These are phyloP conservation scores for Ampelomyces quisqualis DNA, from an alignment of 2,329 filamentous ascomycete species.

Conservation along the genomic window DNA sequence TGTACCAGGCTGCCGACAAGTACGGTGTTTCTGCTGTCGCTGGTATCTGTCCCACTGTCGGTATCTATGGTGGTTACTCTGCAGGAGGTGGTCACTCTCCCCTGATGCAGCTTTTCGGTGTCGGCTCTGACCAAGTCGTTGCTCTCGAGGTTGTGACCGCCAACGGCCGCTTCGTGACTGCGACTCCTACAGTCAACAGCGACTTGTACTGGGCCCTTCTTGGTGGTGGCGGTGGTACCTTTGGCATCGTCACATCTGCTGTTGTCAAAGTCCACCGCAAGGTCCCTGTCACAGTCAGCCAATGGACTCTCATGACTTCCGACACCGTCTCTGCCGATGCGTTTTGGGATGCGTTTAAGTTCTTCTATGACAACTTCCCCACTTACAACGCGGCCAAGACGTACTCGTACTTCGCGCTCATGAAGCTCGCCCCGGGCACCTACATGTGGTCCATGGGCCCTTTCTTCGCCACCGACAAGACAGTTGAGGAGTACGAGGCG, in stretches of 20 bases:
- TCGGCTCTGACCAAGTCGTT: slow-evolving; percentile 41
- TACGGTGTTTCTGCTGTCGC: slow-evolving; percentile 29
- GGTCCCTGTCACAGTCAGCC: slow-evolving; percentile 33
- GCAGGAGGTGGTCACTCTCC: slow-evolving; percentile 57
- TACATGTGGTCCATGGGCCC: slow-evolving; percentile 32
- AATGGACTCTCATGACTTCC: slow-evolving; percentile 32
- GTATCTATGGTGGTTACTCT: slow-evolving; percentile 48
- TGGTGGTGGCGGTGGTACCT: slow-evolving; percentile 19
- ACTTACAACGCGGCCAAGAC: slow-evolving; percentile 28
- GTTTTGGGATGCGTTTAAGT: slow-evolving; percentile 32
- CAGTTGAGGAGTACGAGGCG: slow-evolving; percentile 23
- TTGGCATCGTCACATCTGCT: slow-evolving; percentile 14
- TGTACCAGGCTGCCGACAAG: slow-evolving; percentile 33
- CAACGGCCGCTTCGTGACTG: slow-evolving; percentile 23
- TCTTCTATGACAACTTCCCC: slow-evolving; percentile 27
- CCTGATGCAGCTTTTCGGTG: slow-evolving; percentile 49
- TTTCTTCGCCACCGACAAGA: slow-evolving; percentile 33
- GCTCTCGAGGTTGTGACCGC: slow-evolving; percentile 41
- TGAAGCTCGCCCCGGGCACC: slow-evolving; percentile 22
- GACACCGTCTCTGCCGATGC: slow-evolving; percentile 32
- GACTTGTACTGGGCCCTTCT: slow-evolving; percentile 34
- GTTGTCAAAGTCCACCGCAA: slow-evolving; percentile 38
- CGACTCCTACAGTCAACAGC: slow-evolving; percentile 19
- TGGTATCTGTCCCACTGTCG: slow-evolving; percentile 52
- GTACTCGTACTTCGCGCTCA: slow-evolving; percentile 31